Evolutionary conservation across 1,139 yeast species (phyloP).

Genomic region (Kazachstania sp.): DNA sequence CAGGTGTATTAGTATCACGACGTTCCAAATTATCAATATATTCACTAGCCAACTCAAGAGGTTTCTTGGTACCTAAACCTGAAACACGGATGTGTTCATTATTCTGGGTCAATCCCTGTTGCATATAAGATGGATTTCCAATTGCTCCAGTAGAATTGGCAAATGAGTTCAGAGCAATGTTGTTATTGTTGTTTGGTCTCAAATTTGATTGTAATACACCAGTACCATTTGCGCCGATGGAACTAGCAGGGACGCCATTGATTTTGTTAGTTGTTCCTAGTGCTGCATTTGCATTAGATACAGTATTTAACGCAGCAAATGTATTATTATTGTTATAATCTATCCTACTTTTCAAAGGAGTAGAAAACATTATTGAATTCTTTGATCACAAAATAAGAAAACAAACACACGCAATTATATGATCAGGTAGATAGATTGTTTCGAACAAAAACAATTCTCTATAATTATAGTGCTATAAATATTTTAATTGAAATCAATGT

Average conservation of each 20-base stretch:
- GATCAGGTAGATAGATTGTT: too few relatives aligned
- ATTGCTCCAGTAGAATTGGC: not conserved
- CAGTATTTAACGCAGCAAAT: conserved; percentile 9
- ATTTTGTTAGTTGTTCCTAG: not conserved
- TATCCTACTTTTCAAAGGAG: conserved; percentile 28
- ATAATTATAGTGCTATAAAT: too few relatives aligned
- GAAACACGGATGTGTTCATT: conserved; percentile 24
- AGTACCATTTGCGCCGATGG: not conserved
- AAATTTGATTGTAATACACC: not conserved
- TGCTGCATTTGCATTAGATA: not conserved
- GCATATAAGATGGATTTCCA: conserved; percentile 3
- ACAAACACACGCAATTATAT: not conserved
- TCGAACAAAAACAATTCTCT: too few relatives aligned
- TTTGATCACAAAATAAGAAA: not conserved
- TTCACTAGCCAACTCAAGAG: conserved; percentile 35
- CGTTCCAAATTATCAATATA: conserved; percentile 34
- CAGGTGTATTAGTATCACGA: conserved; percentile 35
- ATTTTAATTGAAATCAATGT: too few relatives aligned
- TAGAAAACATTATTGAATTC: conserved; percentile 22
- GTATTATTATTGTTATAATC: conserved; percentile 18
- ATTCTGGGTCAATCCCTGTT: conserved; percentile 3
- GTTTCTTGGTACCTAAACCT: conserved; percentile 25
- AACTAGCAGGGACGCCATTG: not conserved
- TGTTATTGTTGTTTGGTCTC: not conserved
- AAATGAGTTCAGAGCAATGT: not conserved